phyloP scores from a whole-genome alignment of 495 filamentous ascomycete species.

The Penicillium desertorum region DNA sequence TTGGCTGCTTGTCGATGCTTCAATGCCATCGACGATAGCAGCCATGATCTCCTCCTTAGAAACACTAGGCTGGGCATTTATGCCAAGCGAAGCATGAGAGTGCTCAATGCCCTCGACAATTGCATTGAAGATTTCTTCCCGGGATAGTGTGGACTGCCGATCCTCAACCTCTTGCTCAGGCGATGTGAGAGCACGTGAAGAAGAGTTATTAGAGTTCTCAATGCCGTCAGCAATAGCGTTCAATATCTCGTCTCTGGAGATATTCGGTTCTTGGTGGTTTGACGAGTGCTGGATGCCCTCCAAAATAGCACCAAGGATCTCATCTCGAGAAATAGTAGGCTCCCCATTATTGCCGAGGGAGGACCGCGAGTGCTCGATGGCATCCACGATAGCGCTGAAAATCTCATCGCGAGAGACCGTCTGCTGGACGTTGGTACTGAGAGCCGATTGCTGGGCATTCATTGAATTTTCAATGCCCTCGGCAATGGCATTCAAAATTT shows the following conservation, averaged over 20 bases:
- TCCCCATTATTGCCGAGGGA: slow-evolving; percentile 14
- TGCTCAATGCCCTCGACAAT: slow-evolving; percentile 41
- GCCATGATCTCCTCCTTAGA: slow-evolving; percentile 49
- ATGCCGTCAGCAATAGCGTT: slow-evolving; percentile 21
- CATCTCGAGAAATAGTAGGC: slow-evolving; percentile 34
- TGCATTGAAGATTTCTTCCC: slow-evolving; percentile 47
- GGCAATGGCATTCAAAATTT: slow-evolving; percentile 49
- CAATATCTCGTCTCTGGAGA: slow-evolving; percentile 47
- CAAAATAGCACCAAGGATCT: slow-evolving; percentile 50
- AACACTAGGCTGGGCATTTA: slow-evolving; percentile 19
- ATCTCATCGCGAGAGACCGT: slow-evolving; percentile 43
- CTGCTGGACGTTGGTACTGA: slow-evolving; percentile 16
- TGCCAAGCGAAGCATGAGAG: neutral
- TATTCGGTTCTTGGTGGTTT: slow-evolving; percentile 27
- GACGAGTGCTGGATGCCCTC: slow-evolving; percentile 39
- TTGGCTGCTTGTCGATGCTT: slow-evolving; percentile 15
- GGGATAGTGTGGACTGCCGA: slow-evolving; percentile 1
- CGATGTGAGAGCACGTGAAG: slow-evolving; percentile 1
- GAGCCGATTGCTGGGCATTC: slow-evolving; percentile 37
- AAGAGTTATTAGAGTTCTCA: neutral
- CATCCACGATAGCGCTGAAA: slow-evolving; percentile 53
- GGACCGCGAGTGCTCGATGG: slow-evolving; percentile 32
- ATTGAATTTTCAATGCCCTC: slow-evolving; percentile 49
- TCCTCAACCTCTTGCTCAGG: neutral
- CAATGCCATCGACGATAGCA: slow-evolving; percentile 20